Base-by-base conservation (phyloP, 352 stramenopile genomes). In the Globisporangium ultimum region DNA sequence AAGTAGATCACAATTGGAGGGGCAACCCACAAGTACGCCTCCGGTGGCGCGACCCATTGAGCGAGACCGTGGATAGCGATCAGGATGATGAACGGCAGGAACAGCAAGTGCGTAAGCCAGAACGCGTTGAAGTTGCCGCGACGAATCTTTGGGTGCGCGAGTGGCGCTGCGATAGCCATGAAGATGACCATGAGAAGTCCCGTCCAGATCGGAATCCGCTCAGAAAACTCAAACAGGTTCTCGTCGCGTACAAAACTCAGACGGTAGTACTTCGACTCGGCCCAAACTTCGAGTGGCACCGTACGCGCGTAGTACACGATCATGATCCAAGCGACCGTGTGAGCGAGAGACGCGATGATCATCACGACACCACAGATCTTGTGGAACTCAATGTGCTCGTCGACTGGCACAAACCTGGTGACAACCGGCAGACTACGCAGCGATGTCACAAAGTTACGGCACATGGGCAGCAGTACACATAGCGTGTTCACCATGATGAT, bases 281-380 rank as follows among this genome's bases (percentile, higher is more conserved):
- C 36, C 78, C 81, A 88, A 1, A 77, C 58, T 1, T 64, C 50
- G 1, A 72, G 21, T 0, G 74, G 58, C 6, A 75, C 72, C 0
- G 65, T 80, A 7, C 69, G 70, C 1, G 79, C 58, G 54, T 87
- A 83, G 43, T 75, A 63, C 17, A 89, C 67, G 46, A 88, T 85
- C 15, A 81, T 66, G 6, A 86, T 34, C 76, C 78, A 87, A 15
- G 73, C 74, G 2, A 55, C 57, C 1, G 76, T 76, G 68, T 90
- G 81, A 1, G 68, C 75, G 15, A 89, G 46, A 2, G 74, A 76
- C 7, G 81, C 77, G 11, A 88, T 52, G 48, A 91, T 55, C 60
- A 89, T 64, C n/a, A 91, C 74, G n/a, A 84, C 58, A 18, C 82
- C 82, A n/a, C 74, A 83, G 64, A 91, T 72, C 65, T 87, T 89